Evolutionary conservation across 2,329 filamentous ascomycete genomes (phyloP).

Genomic region (Graphilbum ipis-grandicollis): DNA sequence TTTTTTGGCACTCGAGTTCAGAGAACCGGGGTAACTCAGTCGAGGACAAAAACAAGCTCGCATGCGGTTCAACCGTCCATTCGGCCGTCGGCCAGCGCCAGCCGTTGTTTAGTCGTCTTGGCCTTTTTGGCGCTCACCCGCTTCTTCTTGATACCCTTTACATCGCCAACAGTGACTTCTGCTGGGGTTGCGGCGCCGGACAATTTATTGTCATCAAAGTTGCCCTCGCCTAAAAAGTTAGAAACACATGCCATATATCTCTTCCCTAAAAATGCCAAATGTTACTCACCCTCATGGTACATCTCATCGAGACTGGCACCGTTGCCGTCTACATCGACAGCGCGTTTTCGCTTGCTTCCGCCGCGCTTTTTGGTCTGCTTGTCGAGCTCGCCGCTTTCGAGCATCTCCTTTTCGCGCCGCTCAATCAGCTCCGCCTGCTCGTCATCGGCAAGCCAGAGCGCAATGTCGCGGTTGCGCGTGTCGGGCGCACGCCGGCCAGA

Average conservation of each 20-base stretch:
- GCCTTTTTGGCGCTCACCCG: constrained; percentile 38
- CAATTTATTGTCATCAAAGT: constrained; percentile 75
- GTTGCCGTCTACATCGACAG: constrained; percentile 17
- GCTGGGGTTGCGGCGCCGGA: constrained; percentile 77
- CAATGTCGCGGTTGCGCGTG: constrained; percentile 94
- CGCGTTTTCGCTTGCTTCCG: constrained; percentile 36
- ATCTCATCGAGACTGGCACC: constrained; percentile 73
- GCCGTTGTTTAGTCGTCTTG: constrained; percentile 51
- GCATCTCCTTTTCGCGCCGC: constrained; percentile 72
- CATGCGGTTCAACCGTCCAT: constrained; percentile 17
- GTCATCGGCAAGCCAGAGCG: constrained; percentile 96
- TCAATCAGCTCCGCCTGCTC: constrained; percentile 92
- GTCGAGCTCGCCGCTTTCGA: constrained; percentile 51
- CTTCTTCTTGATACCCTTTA: constrained; percentile 38
- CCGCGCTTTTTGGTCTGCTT: constrained; percentile 44
- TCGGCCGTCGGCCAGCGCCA: constrained; percentile 49
- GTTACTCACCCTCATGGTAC: constrained; percentile 87
- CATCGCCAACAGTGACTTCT: constrained; percentile 17
- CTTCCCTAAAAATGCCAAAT: neutral
- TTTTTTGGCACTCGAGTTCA: too few species aligned
- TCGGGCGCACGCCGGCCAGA: constrained; percentile 76
- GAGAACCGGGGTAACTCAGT: neutral
- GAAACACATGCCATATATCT: too few species aligned
- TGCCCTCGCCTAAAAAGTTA: constrained; percentile 62
- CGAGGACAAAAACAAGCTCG: neutral